Conservation (phyloP, 345 rosid species). For the Eucalyptus marginata region DNA sequence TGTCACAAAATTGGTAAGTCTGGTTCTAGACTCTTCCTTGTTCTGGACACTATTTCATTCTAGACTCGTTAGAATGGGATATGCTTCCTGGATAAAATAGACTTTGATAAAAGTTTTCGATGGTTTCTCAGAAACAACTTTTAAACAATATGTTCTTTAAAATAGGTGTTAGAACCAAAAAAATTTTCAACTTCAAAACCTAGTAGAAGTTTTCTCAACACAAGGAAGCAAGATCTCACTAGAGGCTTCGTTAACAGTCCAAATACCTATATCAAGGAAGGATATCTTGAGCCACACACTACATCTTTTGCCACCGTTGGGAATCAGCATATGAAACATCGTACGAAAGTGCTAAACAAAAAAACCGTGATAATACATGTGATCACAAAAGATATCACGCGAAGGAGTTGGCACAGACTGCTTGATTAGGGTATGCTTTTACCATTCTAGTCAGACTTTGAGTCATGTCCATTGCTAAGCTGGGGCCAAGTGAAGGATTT, state of each 20-base stretch:
- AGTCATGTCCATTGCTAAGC: no score
- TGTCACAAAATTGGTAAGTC: no score
- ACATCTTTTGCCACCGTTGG: background rate
- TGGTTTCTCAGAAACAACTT: no score
- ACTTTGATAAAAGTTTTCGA: rapidly evolving
- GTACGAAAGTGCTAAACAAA: constrained; percentile 29
- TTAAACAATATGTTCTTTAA: no score
- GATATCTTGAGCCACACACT: background rate
- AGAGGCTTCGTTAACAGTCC: constrained; percentile 22
- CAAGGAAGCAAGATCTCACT: constrained; percentile 15
- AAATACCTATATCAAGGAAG: background rate
- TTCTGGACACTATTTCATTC: rapidly evolving
- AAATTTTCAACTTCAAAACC: no score
- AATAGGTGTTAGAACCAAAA: rapidly evolving
- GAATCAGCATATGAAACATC: background rate
- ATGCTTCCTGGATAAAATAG: rapidly evolving
- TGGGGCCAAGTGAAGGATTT: no score
- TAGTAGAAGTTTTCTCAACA: rapidly evolving
- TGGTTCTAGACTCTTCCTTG: no score
- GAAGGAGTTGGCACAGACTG: no score
- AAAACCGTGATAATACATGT: constrained; percentile 28
- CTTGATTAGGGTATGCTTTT: no score
- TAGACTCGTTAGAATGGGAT: rapidly evolving
- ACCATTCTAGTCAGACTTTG: no score
- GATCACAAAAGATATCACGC: constrained; percentile 7